A percentile compares a stretch with the other conserved stretches of the same genome.
Evolutionary conservation across 2,329 filamentous ascomycete species (phyloP).

Genomic region (Claviceps capensis): DNA sequence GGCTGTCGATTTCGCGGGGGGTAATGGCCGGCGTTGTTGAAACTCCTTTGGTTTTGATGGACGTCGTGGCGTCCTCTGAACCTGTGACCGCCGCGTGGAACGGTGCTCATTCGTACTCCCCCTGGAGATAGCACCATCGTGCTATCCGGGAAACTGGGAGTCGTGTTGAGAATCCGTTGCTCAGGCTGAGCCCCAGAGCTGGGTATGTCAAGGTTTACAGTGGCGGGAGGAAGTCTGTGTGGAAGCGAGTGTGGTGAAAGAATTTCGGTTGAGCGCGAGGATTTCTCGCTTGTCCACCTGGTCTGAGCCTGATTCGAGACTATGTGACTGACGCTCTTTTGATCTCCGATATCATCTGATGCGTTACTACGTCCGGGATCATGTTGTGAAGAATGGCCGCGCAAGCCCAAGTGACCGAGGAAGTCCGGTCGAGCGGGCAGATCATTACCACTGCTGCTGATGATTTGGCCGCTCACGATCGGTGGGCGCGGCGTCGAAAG

Average conservation of each 20-base stretch:
- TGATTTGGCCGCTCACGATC: not conserved
- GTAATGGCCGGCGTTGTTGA: not conserved
- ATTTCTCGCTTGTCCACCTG: too few relatives aligned
- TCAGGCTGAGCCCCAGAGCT: not conserved
- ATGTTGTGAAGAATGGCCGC: not conserved
- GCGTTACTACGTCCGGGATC: not conserved
- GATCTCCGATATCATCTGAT: not conserved
- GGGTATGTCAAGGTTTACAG: not conserved
- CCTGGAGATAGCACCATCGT: not conserved
- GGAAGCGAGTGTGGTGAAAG: not conserved
- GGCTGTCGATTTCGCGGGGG: not conserved
- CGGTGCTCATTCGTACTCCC: not conserved
- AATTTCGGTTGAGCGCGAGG: not conserved
- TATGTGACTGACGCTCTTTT: not conserved
- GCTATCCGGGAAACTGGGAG: not conserved
- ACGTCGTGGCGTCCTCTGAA: not conserved
- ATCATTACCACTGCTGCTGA: not conserved
- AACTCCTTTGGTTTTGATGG: not conserved
- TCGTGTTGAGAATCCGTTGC: not conserved
- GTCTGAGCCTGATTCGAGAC: not conserved
- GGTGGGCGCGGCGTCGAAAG: not conserved
- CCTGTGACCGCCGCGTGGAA: slow-evolving; percentile 1
- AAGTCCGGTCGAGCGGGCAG: not conserved
- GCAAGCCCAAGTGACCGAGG: not conserved
- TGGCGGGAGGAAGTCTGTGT: not conserved